A percentile compares a stretch with the other conserved stretches of the same genome.
These are phyloP conservation scores for Suhomyces coccinellae DNA, from an alignment of 1,139 yeast species.

Conservation along the genomic window DNA sequence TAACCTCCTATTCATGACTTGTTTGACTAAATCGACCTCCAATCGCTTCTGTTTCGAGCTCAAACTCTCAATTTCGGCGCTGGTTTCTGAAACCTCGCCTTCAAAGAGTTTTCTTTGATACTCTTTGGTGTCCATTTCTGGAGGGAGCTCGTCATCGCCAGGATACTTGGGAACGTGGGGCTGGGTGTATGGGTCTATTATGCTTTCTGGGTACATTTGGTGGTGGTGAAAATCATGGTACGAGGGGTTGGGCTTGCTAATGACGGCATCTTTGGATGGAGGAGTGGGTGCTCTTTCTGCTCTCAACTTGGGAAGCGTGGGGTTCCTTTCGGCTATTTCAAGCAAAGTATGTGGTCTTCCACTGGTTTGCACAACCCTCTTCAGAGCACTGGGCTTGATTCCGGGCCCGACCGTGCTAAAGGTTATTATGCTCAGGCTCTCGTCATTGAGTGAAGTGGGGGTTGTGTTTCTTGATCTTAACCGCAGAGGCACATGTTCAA, in stretches of 20 bases:
- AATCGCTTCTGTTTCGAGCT: slow-evolving; percentile 28
- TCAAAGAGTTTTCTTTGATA: slow-evolving; percentile 10
- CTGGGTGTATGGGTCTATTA: slow-evolving; percentile 8
- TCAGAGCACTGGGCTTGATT: not conserved
- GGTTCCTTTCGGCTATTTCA: slow-evolving; percentile 11
- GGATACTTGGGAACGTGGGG: slow-evolving; percentile 5
- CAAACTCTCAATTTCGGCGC: slow-evolving; percentile 18
- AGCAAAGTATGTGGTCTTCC: slow-evolving; percentile 7
- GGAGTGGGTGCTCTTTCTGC: slow-evolving; percentile 10
- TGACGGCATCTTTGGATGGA: slow-evolving; percentile 9
- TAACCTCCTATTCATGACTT: slow-evolving; percentile 41
- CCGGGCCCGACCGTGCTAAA: slow-evolving; percentile 13
- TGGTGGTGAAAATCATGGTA: slow-evolving; percentile 10
- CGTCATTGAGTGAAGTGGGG: slow-evolving; percentile 16
- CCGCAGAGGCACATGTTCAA: slow-evolving; percentile 17
- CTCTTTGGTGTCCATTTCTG: slow-evolving; percentile 20
- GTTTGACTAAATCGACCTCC: slow-evolving; percentile 33
- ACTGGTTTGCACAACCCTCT: slow-evolving; percentile 4
- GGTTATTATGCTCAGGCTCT: slow-evolving; percentile 14
- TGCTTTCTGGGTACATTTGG: slow-evolving; percentile 11
- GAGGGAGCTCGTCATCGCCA: slow-evolving; percentile 21
- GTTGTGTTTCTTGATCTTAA: slow-evolving; percentile 20
- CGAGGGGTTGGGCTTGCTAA: slow-evolving; percentile 4
- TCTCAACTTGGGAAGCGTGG: slow-evolving; percentile 7
- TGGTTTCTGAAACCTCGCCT: slow-evolving; percentile 1